Evolutionary conservation across 2,329 filamentous ascomycete species (phyloP).

Genomic region (Apiospora phragmitis): DNA sequence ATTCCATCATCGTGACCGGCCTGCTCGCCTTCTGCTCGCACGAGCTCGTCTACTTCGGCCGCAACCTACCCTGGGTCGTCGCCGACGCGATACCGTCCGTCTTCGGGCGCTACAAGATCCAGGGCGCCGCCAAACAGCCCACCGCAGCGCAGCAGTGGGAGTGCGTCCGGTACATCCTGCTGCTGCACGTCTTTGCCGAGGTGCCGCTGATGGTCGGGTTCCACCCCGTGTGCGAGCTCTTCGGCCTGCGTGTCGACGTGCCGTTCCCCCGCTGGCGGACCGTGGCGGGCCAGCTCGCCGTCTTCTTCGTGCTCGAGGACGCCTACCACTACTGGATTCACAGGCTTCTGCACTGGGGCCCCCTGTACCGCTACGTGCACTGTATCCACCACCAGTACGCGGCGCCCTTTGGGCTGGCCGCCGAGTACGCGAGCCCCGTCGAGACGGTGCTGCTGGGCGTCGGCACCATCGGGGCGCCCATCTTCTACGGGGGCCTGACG

Average conservation of each 20-base stretch:
- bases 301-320: constrained; percentile 96
- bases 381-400: constrained; percentile 99
- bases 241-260: constrained; percentile 83
- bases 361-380: constrained; percentile 94
- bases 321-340: constrained; percentile 99
- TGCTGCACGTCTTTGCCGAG: constrained; percentile 97
- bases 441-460: constrained; percentile 94
- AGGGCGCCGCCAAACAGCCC: constrained; percentile 64
- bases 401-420: constrained; percentile 92
- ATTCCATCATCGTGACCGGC: constrained; percentile 92
- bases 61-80: constrained; percentile 86
- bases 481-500: constrained; percentile 80
- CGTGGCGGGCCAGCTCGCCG: constrained; percentile 86
- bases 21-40: constrained; percentile 98
- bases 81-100: constrained; percentile 82
- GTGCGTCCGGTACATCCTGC: constrained; percentile 87
- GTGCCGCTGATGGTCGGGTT: constrained; percentile 99
- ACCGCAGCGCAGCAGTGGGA: constrained; percentile 70
- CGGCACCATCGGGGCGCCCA: constrained; percentile 79
- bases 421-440: constrained; percentile 96
- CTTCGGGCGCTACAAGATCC: constrained; percentile 94
- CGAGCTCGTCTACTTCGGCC: constrained; percentile 92
- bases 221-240: constrained; percentile 92
- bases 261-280: constrained; percentile 85
- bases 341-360: constrained; percentile 88